These are phyloP conservation scores for Pleurotus tuber-regium DNA, from an alignment of 768 basidiomycete species.

Conservation along the genomic window DNA sequence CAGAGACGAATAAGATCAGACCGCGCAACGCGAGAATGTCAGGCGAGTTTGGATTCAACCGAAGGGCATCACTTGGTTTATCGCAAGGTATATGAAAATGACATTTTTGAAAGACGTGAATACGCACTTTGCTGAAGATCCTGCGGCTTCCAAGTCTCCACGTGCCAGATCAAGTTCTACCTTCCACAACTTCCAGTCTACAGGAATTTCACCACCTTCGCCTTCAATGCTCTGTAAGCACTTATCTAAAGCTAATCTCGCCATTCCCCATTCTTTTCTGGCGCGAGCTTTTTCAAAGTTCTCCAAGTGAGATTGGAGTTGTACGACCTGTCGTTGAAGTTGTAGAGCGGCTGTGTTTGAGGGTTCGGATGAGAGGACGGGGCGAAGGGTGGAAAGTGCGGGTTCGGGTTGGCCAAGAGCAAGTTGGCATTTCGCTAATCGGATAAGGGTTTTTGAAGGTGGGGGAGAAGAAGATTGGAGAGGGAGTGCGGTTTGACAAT, in stretches of 20 bases:
- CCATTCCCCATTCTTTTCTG: constrained; percentile 73
- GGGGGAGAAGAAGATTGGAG: constrained; percentile 57
- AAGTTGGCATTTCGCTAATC: constrained; percentile 81
- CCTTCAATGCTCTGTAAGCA: constrained; percentile 70
- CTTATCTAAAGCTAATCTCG: constrained; percentile 76
- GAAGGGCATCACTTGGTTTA: constrained; percentile 63
- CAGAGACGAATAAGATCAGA: constrained; percentile 71
- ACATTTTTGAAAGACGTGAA: neutral
- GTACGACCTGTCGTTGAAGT: constrained; percentile 57
- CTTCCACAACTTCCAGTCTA: constrained; percentile 79
- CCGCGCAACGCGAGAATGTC: constrained; percentile 80
- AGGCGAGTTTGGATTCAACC: constrained; percentile 69
- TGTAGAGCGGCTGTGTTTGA: constrained; percentile 56
- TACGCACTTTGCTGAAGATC: constrained; percentile 69
- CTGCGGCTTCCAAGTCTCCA: constrained; percentile 73
- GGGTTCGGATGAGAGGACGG: constrained; percentile 60
- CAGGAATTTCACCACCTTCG: constrained; percentile 73
- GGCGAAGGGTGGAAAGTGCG: constrained; percentile 65
- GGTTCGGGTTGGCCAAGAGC: constrained; percentile 69
- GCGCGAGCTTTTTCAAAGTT: constrained; percentile 57
- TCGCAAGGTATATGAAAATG: constrained; percentile 5
- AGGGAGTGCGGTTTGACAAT: constrained; percentile 72
- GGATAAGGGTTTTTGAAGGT: constrained; percentile 75
- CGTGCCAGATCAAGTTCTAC: constrained; percentile 75
- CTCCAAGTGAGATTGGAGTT: constrained; percentile 63